Percentiles rank a stretch among this genome's conserved stretches.
These are phyloP conservation scores for Lathyrus sativus DNA, from an alignment of 306 rosid species.

Conservation along the genomic window DNA sequence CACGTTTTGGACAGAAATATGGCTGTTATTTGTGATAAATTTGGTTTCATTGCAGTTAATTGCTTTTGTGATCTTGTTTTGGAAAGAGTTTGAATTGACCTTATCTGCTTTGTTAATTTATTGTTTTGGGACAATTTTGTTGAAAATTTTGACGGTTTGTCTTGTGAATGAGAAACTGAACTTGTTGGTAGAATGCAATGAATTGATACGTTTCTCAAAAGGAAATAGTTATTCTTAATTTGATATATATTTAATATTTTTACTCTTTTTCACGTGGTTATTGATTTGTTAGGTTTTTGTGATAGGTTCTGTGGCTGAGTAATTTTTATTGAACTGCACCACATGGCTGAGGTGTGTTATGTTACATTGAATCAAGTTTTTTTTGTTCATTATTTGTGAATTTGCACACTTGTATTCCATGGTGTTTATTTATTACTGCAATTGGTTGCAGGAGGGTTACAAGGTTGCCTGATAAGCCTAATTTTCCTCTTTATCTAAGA, in stretches of 20 bases:
- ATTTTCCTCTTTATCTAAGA: too few relatives aligned
- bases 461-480: too few relatives aligned
- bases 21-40: too few relatives aligned
- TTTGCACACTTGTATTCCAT: background rate
- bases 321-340: background rate
- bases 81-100: too few relatives aligned
- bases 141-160: background rate
- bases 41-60: too few relatives aligned
- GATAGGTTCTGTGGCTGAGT: constrained; percentile 11
- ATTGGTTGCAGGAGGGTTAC: constrained; percentile 71
- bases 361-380: background rate
- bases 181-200: too few relatives aligned
- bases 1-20: too few relatives aligned
- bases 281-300: constrained; percentile 29
- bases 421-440: background rate
- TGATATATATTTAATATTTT: background rate
- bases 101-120: background rate
- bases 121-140: background rate
- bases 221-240: background rate
- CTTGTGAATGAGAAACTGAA: too few relatives aligned
- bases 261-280: constrained; percentile 4
- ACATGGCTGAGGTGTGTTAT: constrained; percentile 76
- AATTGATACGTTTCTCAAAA: too few relatives aligned
- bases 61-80: too few relatives aligned
- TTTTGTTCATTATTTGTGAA: constrained; percentile 6